Conservation (phyloP, 768 basidiomycete species). For the Leucosporidium creatinivorum region DNA sequence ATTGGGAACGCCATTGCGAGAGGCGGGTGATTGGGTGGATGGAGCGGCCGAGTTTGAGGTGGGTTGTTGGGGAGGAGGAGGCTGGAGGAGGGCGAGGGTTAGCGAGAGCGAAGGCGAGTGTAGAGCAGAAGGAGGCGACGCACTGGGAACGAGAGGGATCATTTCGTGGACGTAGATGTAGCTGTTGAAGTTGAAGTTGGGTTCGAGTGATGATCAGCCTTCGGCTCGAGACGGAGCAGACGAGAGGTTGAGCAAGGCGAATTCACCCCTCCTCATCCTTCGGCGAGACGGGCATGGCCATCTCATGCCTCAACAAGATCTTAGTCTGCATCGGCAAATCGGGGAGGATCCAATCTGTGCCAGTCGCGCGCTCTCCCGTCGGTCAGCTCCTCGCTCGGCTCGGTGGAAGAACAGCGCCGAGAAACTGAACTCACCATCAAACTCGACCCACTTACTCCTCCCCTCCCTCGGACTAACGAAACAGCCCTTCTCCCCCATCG, state of each 20-base stretch:
- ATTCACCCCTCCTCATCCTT: conserved; percentile 5
- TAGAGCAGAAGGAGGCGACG: neutral
- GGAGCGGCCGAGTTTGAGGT: conserved; percentile 23
- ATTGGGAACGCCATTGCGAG: conserved; percentile 17
- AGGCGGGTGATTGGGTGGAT: conserved; percentile 11
- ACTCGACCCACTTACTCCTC: neutral
- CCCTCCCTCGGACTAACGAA: neutral
- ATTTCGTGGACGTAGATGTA: conserved; percentile 30
- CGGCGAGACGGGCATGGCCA: conserved; percentile 7
- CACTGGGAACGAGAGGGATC: neutral
- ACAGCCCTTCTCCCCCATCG: conserved; percentile 1
- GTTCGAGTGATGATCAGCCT: neutral
- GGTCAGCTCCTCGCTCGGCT: neutral
- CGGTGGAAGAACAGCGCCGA: too few relatives aligned
- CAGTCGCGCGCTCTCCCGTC: too few relatives aligned
- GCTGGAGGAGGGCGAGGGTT: neutral
- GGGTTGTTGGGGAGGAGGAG: neutral
- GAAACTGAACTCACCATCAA: neutral
- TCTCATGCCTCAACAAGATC: conserved; percentile 8
- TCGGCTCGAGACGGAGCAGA: too few relatives aligned
- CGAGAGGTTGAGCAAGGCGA: too few relatives aligned
- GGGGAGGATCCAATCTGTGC: conserved; percentile 23
- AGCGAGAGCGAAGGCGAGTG: too few relatives aligned
- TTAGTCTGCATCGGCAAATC: conserved; percentile 14
- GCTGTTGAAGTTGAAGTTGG: neutral